Percentiles rank a stretch among this genome's conserved stretches.
These are phyloP conservation scores for Podaxis sp. DNA, from an alignment of 768 basidiomycete genomes.

Conservation along the genomic window DNA sequence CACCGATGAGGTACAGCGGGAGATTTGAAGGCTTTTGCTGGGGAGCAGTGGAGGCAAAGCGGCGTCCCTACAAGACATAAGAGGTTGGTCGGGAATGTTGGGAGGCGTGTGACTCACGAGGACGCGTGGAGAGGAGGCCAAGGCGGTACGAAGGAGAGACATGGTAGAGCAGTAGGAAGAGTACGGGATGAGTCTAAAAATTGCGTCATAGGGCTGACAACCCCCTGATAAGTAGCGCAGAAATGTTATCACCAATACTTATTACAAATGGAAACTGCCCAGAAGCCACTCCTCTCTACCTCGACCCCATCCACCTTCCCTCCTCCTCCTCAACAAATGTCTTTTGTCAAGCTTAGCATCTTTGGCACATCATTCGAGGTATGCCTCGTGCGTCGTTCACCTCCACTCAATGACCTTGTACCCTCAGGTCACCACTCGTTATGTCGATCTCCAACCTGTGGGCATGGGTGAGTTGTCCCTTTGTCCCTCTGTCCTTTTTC, in stretches of 20 bases:
- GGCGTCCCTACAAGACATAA: slow-evolving; percentile 23
- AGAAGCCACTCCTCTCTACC: slow-evolving; percentile 18
- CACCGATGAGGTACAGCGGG: slow-evolving; percentile 44
- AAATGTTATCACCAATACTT: slow-evolving; percentile 9
- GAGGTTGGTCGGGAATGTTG: neutral
- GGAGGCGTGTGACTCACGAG: slow-evolving; percentile 26
- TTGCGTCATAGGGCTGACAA: slow-evolving; percentile 10
- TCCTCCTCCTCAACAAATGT: slow-evolving; percentile 44
- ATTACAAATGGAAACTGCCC: slow-evolving; percentile 13
- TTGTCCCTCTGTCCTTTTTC: slow-evolving; percentile 2
- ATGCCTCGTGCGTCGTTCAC: slow-evolving; percentile 16
- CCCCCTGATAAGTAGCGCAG: neutral
- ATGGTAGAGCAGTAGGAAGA: slow-evolving; percentile 22
- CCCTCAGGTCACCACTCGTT: slow-evolving; percentile 87
- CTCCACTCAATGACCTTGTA: slow-evolving; percentile 17
- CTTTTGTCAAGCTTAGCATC: slow-evolving; percentile 97
- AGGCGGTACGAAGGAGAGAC: slow-evolving; percentile 34
- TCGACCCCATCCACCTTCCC: slow-evolving; percentile 15
- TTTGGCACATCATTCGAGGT: slow-evolving; percentile 98
- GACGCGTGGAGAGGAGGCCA: slow-evolving; percentile 35
- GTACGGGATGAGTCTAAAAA: slow-evolving; percentile 3
- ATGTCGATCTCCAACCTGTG: slow-evolving; percentile 98
- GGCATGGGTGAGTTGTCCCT: slow-evolving; percentile 80
- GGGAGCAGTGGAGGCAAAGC: slow-evolving; percentile 34
- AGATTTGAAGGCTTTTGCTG: slow-evolving; percentile 44